Base-by-base conservation (phyloP, 2,329 filamentous ascomycete genomes). In the Sporothrix globosa region DNA sequence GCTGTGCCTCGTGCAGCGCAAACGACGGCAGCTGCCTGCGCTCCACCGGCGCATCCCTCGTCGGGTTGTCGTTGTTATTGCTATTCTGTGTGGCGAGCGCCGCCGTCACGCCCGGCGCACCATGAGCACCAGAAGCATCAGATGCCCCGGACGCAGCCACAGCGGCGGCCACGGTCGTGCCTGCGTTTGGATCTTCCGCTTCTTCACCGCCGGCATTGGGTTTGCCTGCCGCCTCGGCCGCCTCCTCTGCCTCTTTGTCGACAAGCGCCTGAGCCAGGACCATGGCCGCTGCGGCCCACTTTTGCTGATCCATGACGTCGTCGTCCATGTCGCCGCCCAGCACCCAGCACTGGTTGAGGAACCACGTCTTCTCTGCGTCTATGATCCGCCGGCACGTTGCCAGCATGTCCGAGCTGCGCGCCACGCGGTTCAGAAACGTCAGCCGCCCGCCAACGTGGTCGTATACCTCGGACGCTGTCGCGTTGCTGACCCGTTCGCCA, bases 261-360 rank as follows among this genome's bases (percentile, higher is more conserved):
- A 98, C 93, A 7, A 99, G 88, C 1, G 93, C 93, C 75, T 91
- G 91, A 24, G 95, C 96, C 2, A 99, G 86, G 27, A 97, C 92
- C 91, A 86, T 97, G 50, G 96, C 93, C 14, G 93, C 94, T 14
- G 93, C 92, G 87, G 94, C 92, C 84, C 93, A 97, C 79, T 98
- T 97, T 78, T 98, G 88, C 77, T 89, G 86, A 74, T 89, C 86
- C 85, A 89, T 89, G 68, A 88, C 88, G 73, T 89, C 87, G 78
- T 89, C 87, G 75, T 90, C 88, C 85, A 92, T 91, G 73, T 90
- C 89, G 67, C 81, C 82, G 13, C 90, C 90, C 3, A 92, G 84
- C 71, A 92, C 91, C 85, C 90, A 91, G 80, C 90, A 92, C 77
- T 91, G 88, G 79, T 91, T 92, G 10, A 92, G 82, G 74, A 92